Evolutionary conservation across 192 early-diverging fungal genomes (phyloP), one percentile per base, ranked within the genome.

Genomic region (Jimgerdemannia flammicorona): DNA sequence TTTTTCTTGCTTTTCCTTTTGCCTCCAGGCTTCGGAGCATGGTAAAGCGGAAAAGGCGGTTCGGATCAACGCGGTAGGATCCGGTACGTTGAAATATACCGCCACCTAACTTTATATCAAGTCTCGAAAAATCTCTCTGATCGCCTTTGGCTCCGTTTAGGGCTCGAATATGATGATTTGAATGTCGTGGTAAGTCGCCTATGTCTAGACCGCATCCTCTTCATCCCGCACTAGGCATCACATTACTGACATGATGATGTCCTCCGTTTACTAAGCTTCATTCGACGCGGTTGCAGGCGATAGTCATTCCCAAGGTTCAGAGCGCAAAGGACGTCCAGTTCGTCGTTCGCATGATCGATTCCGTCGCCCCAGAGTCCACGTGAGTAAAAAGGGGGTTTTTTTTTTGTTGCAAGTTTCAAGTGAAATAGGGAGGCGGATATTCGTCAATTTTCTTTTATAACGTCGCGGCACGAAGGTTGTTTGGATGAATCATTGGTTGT

Each of bases 281-380:
- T 54, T 88, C 91, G 2, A 81, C 80, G 64, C 70, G 80, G 29
- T 83, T 96, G 7, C 85, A 93, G 72, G 86, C 89, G 3, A 87
- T 98, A 41, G 88, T 98, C 49, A 90, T 98, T 44, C 95, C 97
- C 63, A 98, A 98, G 77, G 95, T 95, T 4, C 89, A 95, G 70
- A 86, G 87, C 8, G 88, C 93, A 2, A 79, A 86, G 70, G 95
- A 96, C 71, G 79, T 99, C 17, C 86, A 89, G 44, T 90, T 90
- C 81, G 94, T 97, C 2, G 84, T 87, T 11, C 79, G 82, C 65
- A 88, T 90, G 85, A 94, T 96, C 59, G 91, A 94, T 70, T 79
- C 84, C 3, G 83, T 92, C 6, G 93, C 93, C 3, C 86, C 87
- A 0, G 90, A 88, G 65, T 83, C 83, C 72, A 87, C 81, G 87